Evolutionary conservation across 805 yeast species (phyloP).

Genomic region (Suhomyces xylopsoci): DNA sequence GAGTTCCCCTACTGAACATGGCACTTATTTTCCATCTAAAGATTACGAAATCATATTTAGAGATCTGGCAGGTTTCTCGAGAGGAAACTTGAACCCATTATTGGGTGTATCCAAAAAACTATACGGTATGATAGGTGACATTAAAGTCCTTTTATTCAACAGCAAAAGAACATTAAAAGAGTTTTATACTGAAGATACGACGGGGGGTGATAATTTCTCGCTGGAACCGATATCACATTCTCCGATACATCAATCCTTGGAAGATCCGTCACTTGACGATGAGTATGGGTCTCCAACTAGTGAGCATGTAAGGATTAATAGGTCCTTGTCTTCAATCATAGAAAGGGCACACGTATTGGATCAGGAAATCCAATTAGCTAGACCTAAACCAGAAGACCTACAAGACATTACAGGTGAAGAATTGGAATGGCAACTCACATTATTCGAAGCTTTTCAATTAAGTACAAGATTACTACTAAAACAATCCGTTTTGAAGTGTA

Average conservation of each 20-base stretch:
- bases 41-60: slow-evolving; percentile 55
- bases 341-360: slow-evolving; percentile 43
- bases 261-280: slow-evolving; percentile 5
- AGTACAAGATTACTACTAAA: slow-evolving; percentile 65
- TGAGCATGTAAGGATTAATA: slow-evolving; percentile 20
- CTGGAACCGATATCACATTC: slow-evolving; percentile 8
- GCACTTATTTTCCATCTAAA: slow-evolving; percentile 60
- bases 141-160: slow-evolving; percentile 56
- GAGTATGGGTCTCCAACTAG: slow-evolving; percentile 22
- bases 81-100: slow-evolving; percentile 59
- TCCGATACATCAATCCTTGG: slow-evolving; percentile 13
- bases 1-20: slow-evolving; percentile 55
- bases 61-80: slow-evolving; percentile 30
- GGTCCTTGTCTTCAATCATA: slow-evolving; percentile 23
- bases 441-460: slow-evolving; percentile 69
- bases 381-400: slow-evolving; percentile 52
- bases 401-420: slow-evolving; percentile 43
- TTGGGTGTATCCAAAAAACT: slow-evolving; percentile 70
- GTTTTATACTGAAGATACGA: neutral
- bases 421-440: slow-evolving; percentile 60
- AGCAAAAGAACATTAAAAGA: slow-evolving; percentile 32
- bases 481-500: slow-evolving; percentile 59
- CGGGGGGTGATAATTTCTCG: neutral
- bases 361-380: slow-evolving; percentile 43
- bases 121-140: slow-evolving; percentile 65